phyloP scores from a whole-genome alignment of 2,329 filamentous ascomycete genomes.

The Fusarium burgessii region DNA sequence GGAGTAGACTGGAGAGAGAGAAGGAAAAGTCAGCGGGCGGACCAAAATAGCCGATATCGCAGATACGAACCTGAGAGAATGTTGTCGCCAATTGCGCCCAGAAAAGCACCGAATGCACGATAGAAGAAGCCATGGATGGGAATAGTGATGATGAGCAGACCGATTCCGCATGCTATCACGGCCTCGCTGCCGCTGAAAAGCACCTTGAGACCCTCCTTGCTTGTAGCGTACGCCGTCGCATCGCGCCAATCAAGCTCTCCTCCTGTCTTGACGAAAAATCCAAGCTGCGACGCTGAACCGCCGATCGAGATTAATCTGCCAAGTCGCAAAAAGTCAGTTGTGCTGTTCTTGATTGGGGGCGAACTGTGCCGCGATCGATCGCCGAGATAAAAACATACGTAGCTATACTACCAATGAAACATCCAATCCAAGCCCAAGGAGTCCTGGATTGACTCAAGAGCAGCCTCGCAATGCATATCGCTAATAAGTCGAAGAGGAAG shows the following conservation, averaged over 20 bases:
- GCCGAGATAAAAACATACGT: constrained; percentile 41
- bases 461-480: constrained; percentile 43
- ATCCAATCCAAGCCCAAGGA: constrained; percentile 36
- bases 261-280: constrained; percentile 50
- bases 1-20: constrained; percentile 18
- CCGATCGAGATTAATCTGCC: constrained; percentile 44
- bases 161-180: constrained; percentile 39
- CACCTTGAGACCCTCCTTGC: constrained; percentile 49
- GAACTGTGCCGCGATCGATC: background rate
- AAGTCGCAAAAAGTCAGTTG: constrained; percentile 11
- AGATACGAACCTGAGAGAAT: constrained; percentile 29
- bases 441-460: constrained; percentile 42
- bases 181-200: constrained; percentile 48
- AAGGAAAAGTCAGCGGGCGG: constrained; percentile 7
- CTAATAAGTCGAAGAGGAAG: constrained; percentile 46
- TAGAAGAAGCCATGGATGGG: constrained; percentile 43
- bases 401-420: constrained; percentile 38
- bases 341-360: background rate
- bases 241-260: constrained; percentile 51
- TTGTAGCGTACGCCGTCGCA: constrained; percentile 46
- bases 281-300: constrained; percentile 49
- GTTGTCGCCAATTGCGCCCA: constrained; percentile 32
- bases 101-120: constrained; percentile 38
- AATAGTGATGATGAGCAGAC: constrained; percentile 43
- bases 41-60: background rate